Evolutionary conservation across 2,329 filamentous ascomycete species (phyloP).

Genomic region (Diaporthe ampelina): DNA sequence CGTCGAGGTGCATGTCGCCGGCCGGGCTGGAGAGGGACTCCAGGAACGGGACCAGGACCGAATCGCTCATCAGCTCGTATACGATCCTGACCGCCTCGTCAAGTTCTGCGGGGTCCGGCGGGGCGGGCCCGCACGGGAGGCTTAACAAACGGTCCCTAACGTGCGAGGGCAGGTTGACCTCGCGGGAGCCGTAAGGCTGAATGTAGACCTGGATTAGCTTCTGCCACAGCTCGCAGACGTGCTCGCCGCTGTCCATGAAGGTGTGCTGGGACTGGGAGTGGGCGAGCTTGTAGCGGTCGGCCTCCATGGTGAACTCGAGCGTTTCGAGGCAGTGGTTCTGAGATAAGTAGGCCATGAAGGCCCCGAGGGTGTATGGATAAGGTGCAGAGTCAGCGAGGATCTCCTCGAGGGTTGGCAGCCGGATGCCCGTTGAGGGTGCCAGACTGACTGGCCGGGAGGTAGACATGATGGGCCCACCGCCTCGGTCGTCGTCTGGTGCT

Average conservation of each 20-base stretch:
- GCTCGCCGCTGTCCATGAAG: conserved; percentile 66
- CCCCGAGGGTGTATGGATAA: conserved; percentile 89
- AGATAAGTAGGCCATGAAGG: conserved; percentile 96
- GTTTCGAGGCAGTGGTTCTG: conserved; percentile 98
- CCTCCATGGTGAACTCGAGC: conserved; percentile 95
- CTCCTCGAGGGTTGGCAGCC: conserved; percentile 81
- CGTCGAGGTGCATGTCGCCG: conserved; percentile 53
- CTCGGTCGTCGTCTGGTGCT: conserved; percentile 60
- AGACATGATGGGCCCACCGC: conserved; percentile 59
- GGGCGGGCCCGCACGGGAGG: conserved; percentile 69
- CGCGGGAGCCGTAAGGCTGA: conserved; percentile 83
- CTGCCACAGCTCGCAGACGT: conserved; percentile 86
- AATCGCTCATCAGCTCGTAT: conserved; percentile 98
- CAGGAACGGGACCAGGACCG: conserved; percentile 91
- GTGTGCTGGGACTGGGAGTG: conserved; percentile 60
- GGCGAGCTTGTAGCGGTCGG: conserved; percentile 82
- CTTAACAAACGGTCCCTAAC: conserved; percentile 86
- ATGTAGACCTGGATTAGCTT: conserved; percentile 93
- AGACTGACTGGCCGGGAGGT: conserved; percentile 65
- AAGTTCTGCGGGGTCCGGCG: conserved; percentile 81
- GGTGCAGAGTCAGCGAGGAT: conserved; percentile 89
- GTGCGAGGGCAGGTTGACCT: conserved; percentile 90
- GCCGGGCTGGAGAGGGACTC: conserved; percentile 69
- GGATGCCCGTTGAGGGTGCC: conserved; percentile 56
- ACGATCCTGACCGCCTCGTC: conserved; percentile 89